A percentile compares a stretch with the other conserved stretches of the same genome.
phyloP scores from a whole-genome alignment of 2,329 filamentous ascomycete species.

The Epicoccum nigrum region DNA sequence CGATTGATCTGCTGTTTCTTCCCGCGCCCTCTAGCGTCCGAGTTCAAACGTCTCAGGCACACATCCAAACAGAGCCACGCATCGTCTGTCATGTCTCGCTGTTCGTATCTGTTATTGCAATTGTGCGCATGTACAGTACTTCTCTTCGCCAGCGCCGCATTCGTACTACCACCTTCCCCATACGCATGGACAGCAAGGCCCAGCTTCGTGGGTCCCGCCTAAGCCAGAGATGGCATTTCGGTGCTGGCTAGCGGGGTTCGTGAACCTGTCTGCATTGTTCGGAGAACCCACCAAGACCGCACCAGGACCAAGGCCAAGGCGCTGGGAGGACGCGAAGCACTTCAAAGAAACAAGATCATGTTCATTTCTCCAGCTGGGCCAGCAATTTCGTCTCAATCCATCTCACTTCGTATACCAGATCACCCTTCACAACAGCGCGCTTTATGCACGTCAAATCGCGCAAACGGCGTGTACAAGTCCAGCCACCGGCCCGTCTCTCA shows the following conservation, averaged over 20 bases:
- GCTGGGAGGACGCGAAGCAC: too few species aligned
- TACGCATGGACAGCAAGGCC: background rate
- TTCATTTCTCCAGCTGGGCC: too few species aligned
- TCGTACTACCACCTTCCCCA: conserved; percentile 5
- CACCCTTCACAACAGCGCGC: background rate
- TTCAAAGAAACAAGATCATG: too few species aligned
- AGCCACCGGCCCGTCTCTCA: conserved; percentile 2
- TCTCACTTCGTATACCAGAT: background rate
- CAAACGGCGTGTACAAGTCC: background rate
- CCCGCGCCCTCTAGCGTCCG: conserved; percentile 2
- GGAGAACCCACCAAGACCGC: background rate
- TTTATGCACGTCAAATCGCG: conserved; percentile 11
- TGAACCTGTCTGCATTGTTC: conserved; percentile 2
- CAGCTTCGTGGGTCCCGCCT: conserved; percentile 1
- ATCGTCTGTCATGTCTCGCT: background rate
- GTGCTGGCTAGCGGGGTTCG: conserved; percentile 1
- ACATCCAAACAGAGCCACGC: background rate
- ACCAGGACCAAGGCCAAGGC: too few species aligned
- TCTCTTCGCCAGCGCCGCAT: background rate
- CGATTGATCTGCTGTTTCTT: conserved; percentile 4
- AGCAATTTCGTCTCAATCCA: background rate
- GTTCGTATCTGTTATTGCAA: background rate
- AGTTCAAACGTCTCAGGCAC: conserved; percentile 1
- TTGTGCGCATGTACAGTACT: background rate
- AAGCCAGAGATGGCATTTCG: background rate